phyloP scores from a whole-genome alignment of 2,329 filamentous ascomycete genomes.

The Cordyceps tenuipes region DNA sequence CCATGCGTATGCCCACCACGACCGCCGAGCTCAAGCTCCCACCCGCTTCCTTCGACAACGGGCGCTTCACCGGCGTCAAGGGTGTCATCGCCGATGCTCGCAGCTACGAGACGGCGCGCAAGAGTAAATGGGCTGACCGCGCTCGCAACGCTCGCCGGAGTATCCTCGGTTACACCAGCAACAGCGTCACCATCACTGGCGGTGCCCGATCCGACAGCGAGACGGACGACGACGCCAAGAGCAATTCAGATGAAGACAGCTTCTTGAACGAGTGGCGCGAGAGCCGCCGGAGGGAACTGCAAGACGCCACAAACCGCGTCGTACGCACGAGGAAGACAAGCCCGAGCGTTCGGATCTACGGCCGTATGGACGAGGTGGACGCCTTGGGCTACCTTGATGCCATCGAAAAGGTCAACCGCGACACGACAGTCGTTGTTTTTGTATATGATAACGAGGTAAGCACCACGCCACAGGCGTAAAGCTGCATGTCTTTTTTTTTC shows the following conservation, averaged over 20 bases:
- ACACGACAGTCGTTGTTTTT: constrained; percentile 84
- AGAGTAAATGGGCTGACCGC: constrained; percentile 44
- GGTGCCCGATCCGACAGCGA: constrained; percentile 35
- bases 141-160: constrained; percentile 46
- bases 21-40: constrained; percentile 50
- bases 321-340: constrained; percentile 61
- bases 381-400: constrained; percentile 91
- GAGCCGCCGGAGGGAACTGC: constrained; percentile 67
- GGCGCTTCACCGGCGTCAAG: constrained; percentile 72
- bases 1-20: constrained; percentile 54
- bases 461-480: background rate
- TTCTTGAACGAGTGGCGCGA: constrained; percentile 85
- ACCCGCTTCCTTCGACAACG: constrained; percentile 54
- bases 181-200: constrained; percentile 23
- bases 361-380: constrained; percentile 75
- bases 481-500: background rate
- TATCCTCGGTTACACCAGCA: constrained; percentile 39
- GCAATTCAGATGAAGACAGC: constrained; percentile 61
- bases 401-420: constrained; percentile 76
- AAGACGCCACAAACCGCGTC: constrained; percentile 47
- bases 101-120: constrained; percentile 61
- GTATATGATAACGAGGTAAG: constrained; percentile 82
- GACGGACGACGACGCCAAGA: constrained; percentile 34
- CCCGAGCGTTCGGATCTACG: constrained; percentile 70
- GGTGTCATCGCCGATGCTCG: constrained; percentile 80